Evolutionary conservation across 139 green algal species (phyloP).

Genomic region (Chlamydomonas urium): DNA sequence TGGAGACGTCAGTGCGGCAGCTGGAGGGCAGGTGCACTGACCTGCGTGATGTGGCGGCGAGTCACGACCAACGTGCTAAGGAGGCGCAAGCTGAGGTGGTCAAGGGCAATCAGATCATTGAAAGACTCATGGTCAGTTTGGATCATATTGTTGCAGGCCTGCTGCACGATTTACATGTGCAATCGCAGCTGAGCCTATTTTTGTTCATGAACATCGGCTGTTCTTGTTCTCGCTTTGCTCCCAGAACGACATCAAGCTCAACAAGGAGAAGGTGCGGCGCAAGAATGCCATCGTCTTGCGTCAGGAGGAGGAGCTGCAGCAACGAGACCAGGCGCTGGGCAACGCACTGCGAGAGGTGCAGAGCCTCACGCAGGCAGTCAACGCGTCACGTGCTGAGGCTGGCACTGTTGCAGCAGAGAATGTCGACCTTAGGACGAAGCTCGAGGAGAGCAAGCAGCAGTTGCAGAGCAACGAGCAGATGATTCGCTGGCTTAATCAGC

Average conservation of each 20-base stretch:
- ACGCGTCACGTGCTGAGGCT: background rate
- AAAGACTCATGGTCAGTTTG: slow-evolving; percentile 67
- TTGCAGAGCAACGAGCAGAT: slow-evolving; percentile 87
- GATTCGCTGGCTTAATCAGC: slow-evolving; percentile 92
- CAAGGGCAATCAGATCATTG: slow-evolving; percentile 76
- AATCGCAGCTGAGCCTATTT: no score
- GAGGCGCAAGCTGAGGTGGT: slow-evolving; percentile 61
- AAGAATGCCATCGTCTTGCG: slow-evolving; percentile 68
- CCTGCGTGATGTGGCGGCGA: slow-evolving; percentile 49
- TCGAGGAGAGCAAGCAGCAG: slow-evolving; percentile 76
- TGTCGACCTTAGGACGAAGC: slow-evolving; percentile 58
- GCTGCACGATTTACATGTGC: no score
- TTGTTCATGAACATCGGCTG: no score
- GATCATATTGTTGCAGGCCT: no score
- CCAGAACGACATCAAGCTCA: slow-evolving; percentile 62
- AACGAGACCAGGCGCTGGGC: slow-evolving; percentile 39
- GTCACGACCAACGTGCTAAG: slow-evolving; percentile 43
- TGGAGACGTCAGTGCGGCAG: slow-evolving; percentile 50
- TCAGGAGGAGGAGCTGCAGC: slow-evolving; percentile 76
- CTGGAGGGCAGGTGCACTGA: slow-evolving; percentile 60
- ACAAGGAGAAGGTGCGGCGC: slow-evolving; percentile 70
- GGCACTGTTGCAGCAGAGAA: slow-evolving; percentile 26
- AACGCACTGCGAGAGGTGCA: background rate
- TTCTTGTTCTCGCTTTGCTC: background rate
- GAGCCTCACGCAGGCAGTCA: slow-evolving; percentile 19